Evolutionary conservation across 169 alveolate genomes (phyloP), one percentile per base, ranked within the genome.

Genomic region (Cryptosporidium xiaoi): DNA sequence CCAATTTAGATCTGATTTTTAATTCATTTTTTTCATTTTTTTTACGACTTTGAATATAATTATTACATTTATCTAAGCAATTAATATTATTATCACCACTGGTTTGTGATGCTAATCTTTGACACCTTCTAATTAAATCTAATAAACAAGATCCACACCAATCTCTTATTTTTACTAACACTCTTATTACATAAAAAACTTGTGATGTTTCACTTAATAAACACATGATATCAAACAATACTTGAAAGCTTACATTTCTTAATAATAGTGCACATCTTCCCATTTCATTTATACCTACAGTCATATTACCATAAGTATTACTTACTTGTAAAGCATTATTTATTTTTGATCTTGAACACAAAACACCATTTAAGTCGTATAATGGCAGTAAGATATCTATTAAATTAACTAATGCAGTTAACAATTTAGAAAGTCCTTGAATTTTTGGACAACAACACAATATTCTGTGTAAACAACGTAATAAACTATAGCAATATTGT

Each of bases 91-190:
- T 20, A 20, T 20, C 7, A 15, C 33, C 18, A 27, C 18, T 33
- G 5, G 48, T 16, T 36, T 56, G 62, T 10, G 71, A 60, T 40
- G 87, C 69, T 24, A 77, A 56, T 31, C 87, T 77, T 34, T 77
- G 87, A 24, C 87, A 77, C 1, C 87, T 77, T 18, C 87, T 77
- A 20, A 77, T 60, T 58, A 77, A 62, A 62, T 77, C 87, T 20
- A 77, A 62, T 46, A 77, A 44, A 62, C 87, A 77, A 13, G 87
- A 77, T 8, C 87, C 87, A 77, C 87, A 77, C 87, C 87, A 77
- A 62, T 77, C 87, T 56, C 87, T 36, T 36, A 77, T 36, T 50
- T 77, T 77, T n/a, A 77, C 87, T 24, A 77, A 20, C 10, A 77
- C 87, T 46, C 87, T 56, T 36, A 77, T 77, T 36, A 77, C 87